These are phyloP conservation scores for Oehlia diaphana DNA, from an alignment of 192 early-diverging fungal species.

Conservation along the genomic window DNA sequence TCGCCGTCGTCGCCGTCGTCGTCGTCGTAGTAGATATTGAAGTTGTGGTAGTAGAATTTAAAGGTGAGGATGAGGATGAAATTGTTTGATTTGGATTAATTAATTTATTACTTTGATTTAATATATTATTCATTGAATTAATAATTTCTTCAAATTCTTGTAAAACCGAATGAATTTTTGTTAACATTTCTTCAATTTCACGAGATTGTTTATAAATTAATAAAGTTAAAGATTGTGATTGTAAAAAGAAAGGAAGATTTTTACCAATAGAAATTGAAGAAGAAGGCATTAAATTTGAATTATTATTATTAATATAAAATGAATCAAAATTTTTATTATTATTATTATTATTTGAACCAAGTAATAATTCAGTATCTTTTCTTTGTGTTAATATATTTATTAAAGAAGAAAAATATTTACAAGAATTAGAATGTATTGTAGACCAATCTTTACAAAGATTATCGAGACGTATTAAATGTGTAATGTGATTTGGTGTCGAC, in stretches of 20 bases:
- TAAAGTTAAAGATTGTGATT: not conserved
- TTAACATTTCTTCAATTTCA: constrained; percentile 19
- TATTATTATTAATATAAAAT: not conserved
- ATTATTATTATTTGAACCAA: not conserved
- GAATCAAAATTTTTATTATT: not conserved
- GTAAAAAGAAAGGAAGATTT: not conserved
- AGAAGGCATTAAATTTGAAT: not conserved
- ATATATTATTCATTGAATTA: constrained; percentile 22
- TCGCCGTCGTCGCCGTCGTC: not conserved
- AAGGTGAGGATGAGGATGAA: no score
- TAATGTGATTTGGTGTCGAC: constrained; percentile 20
- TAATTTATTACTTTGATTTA: constrained; percentile 4
- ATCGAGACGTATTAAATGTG: constrained; percentile 1
- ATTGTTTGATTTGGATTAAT: not conserved
- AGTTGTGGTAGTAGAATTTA: not conserved
- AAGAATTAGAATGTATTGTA: constrained; percentile 9
- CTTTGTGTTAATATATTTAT: constrained; percentile 19
- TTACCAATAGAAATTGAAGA: not conserved
- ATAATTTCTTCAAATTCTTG: constrained; percentile 20
- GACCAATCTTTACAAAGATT: constrained; percentile 21
- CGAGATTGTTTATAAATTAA: constrained; percentile 25
- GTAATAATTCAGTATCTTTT: constrained; percentile 3
- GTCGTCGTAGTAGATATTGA: not conserved
- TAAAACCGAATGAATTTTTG: constrained; percentile 2
- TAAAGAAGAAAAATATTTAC: constrained; percentile 14